These are phyloP conservation scores for Lasiosphaeriaceae sp. DNA, from an alignment of 495 filamentous ascomycete species.

Conservation along the genomic window DNA sequence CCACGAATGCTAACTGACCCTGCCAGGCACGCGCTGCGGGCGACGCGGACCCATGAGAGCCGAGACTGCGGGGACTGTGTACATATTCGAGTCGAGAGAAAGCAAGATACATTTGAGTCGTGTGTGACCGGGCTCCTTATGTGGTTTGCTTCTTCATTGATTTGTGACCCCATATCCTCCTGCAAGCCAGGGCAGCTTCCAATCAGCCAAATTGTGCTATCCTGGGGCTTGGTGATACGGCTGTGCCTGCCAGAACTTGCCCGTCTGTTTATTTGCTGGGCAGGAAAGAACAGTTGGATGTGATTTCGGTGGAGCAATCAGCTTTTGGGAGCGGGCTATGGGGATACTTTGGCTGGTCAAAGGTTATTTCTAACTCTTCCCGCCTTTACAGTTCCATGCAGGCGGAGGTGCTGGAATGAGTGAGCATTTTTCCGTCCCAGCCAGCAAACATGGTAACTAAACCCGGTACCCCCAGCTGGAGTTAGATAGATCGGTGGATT, in stretches of 20 bases:
- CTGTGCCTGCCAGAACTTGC: no score
- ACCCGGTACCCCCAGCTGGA: no score
- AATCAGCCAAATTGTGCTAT: no score
- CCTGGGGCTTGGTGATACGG: no score
- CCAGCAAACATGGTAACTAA: background rate
- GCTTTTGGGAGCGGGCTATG: background rate
- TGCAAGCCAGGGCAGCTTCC: no score
- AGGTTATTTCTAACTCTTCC: background rate
- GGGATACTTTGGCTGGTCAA: background rate
- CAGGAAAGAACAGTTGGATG: no score
- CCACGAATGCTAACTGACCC: conserved; percentile 5
- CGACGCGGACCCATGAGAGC: conserved; percentile 38
- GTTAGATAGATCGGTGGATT: no score
- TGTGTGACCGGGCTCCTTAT: no score
- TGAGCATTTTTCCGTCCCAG: background rate
- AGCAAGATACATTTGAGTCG: background rate
- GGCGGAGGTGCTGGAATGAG: background rate
- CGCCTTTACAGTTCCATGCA: background rate
- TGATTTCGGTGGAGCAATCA: no score
- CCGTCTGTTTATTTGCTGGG: no score
- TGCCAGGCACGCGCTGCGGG: conserved; percentile 40
- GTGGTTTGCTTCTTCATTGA: no score
- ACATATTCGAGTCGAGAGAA: conserved; percentile 10
- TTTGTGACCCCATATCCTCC: no score
- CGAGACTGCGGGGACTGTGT: conserved; percentile 1